Conservation (phyloP, 1,139 yeast species). For the Meyerozyma sp. region DNA sequence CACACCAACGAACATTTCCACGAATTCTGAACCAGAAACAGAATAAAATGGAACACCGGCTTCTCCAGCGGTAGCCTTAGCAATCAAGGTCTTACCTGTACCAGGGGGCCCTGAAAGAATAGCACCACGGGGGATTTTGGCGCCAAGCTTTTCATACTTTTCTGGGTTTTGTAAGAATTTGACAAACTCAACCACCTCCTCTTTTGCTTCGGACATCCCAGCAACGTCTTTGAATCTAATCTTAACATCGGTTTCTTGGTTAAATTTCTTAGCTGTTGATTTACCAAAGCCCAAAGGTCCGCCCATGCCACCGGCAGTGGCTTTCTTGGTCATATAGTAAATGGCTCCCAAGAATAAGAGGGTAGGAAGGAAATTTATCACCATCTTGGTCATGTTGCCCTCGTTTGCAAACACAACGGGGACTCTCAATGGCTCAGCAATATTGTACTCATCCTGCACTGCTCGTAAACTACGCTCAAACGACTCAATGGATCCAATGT, state of each 20-base stretch:
- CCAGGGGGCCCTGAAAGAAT: constrained; percentile 99
- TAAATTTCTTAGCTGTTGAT: constrained; percentile 85
- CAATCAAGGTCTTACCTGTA: constrained; percentile 94
- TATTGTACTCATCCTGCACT: constrained; percentile 64
- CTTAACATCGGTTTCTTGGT: constrained; percentile 86
- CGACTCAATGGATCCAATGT: constrained; percentile 88
- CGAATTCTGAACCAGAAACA: constrained; percentile 97
- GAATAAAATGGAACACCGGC: constrained; percentile 95
- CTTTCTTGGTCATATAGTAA: constrained; percentile 61
- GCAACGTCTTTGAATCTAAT: constrained; percentile 92
- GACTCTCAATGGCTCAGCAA: constrained; percentile 60
- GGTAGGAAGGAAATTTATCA: constrained; percentile 81
- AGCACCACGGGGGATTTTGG: constrained; percentile 97
- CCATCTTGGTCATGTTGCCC: constrained; percentile 55
- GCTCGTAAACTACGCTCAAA: constrained; percentile 80
- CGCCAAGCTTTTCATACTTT: constrained; percentile 88
- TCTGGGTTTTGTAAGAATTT: constrained; percentile 84
- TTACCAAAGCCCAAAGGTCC: constrained; percentile 76
- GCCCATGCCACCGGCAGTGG: constrained; percentile 54
- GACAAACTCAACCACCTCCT: constrained; percentile 96
- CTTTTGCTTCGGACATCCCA: constrained; percentile 96
- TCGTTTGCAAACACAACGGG: constrained; percentile 80
- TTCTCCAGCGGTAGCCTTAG: constrained; percentile 99
- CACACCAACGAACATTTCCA: constrained; percentile 98
- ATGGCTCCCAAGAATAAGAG: constrained; percentile 79